A percentile compares a stretch with the other conserved stretches of the same genome.
These are phyloP conservation scores for Cercospora berteroae DNA, from an alignment of 2,329 filamentous ascomycete genomes.

Conservation along the genomic window DNA sequence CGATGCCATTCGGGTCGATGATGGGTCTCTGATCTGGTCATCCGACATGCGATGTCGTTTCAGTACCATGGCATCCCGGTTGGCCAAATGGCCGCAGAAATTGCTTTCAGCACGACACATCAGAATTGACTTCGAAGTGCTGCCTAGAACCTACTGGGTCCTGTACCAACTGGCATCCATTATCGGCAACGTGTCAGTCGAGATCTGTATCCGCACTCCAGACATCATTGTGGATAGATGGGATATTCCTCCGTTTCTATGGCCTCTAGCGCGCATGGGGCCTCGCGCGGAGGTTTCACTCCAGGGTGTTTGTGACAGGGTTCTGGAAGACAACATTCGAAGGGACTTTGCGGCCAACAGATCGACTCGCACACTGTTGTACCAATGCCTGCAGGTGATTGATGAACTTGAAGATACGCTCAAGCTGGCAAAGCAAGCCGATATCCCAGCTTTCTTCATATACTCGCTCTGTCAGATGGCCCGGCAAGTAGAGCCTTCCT, in stretches of 20 bases:
- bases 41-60: too few species aligned
- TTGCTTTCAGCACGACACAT: not conserved
- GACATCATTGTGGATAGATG: too few species aligned
- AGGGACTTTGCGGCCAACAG: too few species aligned
- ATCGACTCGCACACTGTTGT: not conserved
- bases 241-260: too few species aligned
- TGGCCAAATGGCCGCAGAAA: too few species aligned
- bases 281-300: not conserved
- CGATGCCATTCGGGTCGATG: too few species aligned
- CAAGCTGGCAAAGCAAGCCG: not conserved
- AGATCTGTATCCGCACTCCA: not conserved
- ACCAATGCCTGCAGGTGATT: not conserved
- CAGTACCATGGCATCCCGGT: too few species aligned
- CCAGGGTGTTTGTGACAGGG: not conserved
- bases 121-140: not conserved
- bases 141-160: too few species aligned
- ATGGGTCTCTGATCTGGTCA: too few species aligned
- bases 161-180: not conserved
- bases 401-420: not conserved
- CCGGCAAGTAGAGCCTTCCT: too few species aligned
- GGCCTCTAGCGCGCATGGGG: not conserved
- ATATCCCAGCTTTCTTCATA: not conserved
- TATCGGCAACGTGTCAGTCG: not conserved
- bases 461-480: too few species aligned
- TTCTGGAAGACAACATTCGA: too few species aligned